Evolutionary conservation across 2,329 filamentous ascomycete species (phyloP).

Genomic region (Diaporthe citrichinensis): DNA sequence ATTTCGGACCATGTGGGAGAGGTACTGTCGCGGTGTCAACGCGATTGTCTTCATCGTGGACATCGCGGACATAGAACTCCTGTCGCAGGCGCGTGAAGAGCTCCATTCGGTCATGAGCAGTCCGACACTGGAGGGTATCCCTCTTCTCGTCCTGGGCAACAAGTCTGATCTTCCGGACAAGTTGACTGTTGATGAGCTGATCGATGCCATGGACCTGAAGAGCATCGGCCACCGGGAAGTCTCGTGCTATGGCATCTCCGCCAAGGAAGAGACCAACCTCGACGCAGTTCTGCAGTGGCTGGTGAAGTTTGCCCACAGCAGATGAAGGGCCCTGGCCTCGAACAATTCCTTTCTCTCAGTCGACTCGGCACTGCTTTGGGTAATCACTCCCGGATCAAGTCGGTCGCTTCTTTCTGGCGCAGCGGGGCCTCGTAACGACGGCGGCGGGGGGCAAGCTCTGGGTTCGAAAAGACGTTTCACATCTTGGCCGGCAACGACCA

Average conservation of each 20-base stretch:
- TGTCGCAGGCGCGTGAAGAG: slow-evolving; percentile 91
- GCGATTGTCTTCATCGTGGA: slow-evolving; percentile 99
- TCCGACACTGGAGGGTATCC: slow-evolving; percentile 87
- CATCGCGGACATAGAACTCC: slow-evolving; percentile 85
- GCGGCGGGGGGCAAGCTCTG: slow-evolving; percentile 37
- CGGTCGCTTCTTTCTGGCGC: slow-evolving; percentile 39
- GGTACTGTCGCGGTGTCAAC: slow-evolving; percentile 97
- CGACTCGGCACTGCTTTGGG: slow-evolving; percentile 19
- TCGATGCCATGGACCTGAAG: slow-evolving; percentile 92
- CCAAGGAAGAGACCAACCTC: slow-evolving; percentile 98
- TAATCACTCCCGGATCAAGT: slow-evolving; percentile 26
- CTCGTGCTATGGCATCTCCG: slow-evolving; percentile 98
- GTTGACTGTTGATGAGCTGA: slow-evolving; percentile 93
- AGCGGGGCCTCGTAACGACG: slow-evolving; percentile 37
- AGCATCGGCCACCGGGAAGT: slow-evolving; percentile 92
- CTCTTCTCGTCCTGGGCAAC: slow-evolving; percentile 93
- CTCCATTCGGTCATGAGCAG: slow-evolving; percentile 91
- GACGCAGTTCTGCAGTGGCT: slow-evolving; percentile 97
- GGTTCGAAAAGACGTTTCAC: slow-evolving; percentile 42
- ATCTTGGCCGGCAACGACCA: slow-evolving; percentile 43
- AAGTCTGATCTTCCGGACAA: slow-evolving; percentile 96
- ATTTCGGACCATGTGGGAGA: slow-evolving; percentile 99
- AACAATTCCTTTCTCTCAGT: slow-evolving; percentile 28
- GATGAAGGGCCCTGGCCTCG: slow-evolving; percentile 60
- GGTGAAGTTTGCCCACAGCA: slow-evolving; percentile 84